phyloP scores from a whole-genome alignment of 805 yeast species.

The Myxozyma neglecta region DNA sequence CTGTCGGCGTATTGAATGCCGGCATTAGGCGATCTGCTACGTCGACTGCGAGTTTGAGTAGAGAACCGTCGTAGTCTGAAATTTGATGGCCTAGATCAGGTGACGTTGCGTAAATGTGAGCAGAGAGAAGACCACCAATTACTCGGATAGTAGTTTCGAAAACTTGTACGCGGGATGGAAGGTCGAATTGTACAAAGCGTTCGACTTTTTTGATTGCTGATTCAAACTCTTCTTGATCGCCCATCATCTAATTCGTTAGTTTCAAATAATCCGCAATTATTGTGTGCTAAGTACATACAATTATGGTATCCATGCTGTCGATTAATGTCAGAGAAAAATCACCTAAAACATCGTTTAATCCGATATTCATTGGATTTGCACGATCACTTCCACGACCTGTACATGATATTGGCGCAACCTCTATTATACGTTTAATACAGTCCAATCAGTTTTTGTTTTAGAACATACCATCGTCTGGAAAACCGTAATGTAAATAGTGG shows the following conservation, averaged over 20 bases:
- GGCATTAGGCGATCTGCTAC: slow-evolving; percentile 69
- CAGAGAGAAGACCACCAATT: slow-evolving; percentile 76
- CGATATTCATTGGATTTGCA: slow-evolving; percentile 52
- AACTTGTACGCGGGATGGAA: slow-evolving; percentile 76
- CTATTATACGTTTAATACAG: slow-evolving; percentile 23
- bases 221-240: slow-evolving; percentile 58
- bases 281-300: slow-evolving; percentile 43
- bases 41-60: slow-evolving; percentile 71
- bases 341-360: slow-evolving; percentile 80
- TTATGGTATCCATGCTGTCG: slow-evolving; percentile 77
- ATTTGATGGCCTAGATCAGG: slow-evolving; percentile 46
- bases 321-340: slow-evolving; percentile 75
- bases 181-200: slow-evolving; percentile 50
- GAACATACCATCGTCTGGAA: slow-evolving; percentile 64
- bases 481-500: slow-evolving; percentile 66
- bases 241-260: slow-evolving; percentile 42
- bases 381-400: slow-evolving; percentile 65
- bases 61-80: slow-evolving; percentile 63
- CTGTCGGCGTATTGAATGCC: slow-evolving; percentile 62
- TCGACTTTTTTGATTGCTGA: slow-evolving; percentile 47
- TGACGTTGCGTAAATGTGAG: slow-evolving; percentile 69
- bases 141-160: slow-evolving; percentile 83
- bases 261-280: neutral
- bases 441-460: no score
- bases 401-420: slow-evolving; percentile 74